These are phyloP conservation scores for Alternaria postmessia DNA, from an alignment of 2,329 filamentous ascomycete genomes.

Conservation along the genomic window DNA sequence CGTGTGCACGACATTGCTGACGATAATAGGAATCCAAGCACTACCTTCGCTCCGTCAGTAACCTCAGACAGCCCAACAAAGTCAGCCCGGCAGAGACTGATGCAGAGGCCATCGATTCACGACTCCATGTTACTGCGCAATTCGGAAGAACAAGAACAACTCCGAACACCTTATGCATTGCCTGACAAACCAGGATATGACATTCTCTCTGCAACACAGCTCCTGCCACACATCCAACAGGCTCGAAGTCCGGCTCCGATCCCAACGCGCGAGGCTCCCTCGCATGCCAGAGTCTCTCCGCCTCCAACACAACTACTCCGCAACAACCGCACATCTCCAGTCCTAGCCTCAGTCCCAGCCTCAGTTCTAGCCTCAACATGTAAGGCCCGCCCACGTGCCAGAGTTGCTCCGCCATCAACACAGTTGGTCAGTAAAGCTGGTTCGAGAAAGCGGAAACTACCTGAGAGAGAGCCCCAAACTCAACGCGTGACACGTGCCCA, in stretches of 20 bases:
- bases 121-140: conserved; percentile 20
- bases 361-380: neutral
- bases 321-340: neutral
- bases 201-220: conserved; percentile 6
- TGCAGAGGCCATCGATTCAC: conserved; percentile 31
- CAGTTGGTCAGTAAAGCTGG: conserved; percentile 8
- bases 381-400: neutral
- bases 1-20: conserved; percentile 7
- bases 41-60: conserved; percentile 6
- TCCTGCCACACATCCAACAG: conserved; percentile 2
- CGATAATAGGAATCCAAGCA: neutral
- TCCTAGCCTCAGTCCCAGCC: neutral
- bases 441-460: conserved; percentile 15
- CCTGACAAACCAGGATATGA: too few species aligned
- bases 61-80: conserved; percentile 8
- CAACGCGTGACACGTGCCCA: conserved; percentile 21
- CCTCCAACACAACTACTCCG: conserved; percentile 12
- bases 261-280: neutral
- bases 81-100: conserved; percentile 28
- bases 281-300: neutral
- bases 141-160: neutral
- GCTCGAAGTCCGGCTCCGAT: neutral
- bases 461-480: neutral
- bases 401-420: conserved; percentile 6
- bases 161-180: neutral